A percentile compares a stretch with the other conserved stretches of the same genome.
Conservation (phyloP, 1,284 basidiomycete genomes). For the Cystobasidium sp. region DNA sequence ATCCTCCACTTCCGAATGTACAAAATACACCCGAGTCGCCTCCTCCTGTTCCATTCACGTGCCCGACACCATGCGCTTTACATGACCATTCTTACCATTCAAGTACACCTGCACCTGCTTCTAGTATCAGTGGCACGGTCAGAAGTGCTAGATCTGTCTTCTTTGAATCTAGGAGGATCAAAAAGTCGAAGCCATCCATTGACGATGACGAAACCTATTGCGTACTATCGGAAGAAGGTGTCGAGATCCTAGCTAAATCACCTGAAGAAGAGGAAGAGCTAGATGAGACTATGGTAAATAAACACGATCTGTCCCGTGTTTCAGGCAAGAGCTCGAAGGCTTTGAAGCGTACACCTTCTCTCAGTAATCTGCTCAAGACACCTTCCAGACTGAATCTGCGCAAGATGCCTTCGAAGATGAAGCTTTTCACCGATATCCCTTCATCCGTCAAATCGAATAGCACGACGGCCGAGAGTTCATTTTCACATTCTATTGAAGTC, state of each 20-base stretch:
- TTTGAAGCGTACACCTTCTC: conserved; percentile 24
- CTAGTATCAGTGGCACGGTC: conserved; percentile 14
- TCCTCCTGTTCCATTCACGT: neutral
- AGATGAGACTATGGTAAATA: neutral
- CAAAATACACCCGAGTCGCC: conserved; percentile 25
- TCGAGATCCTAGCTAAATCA: conserved; percentile 25
- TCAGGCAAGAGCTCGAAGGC: conserved; percentile 15
- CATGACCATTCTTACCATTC: conserved; percentile 19
- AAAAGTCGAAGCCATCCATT: conserved; percentile 19
- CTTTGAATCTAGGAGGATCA: conserved; percentile 19
- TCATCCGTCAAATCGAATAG: conserved; percentile 22
- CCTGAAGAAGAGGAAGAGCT: conserved; percentile 3
- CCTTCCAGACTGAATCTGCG: conserved; percentile 34
- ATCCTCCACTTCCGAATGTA: conserved; percentile 17
- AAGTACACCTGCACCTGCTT: neutral
- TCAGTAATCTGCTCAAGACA: conserved; percentile 40
- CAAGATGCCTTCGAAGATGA: conserved; percentile 35
- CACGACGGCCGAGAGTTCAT: neutral
- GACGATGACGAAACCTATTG: conserved; percentile 38
- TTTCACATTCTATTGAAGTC: neutral
- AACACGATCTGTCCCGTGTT: neutral
- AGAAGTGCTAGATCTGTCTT: conserved; percentile 16
- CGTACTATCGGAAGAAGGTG: conserved; percentile 30
- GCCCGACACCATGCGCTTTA: conserved; percentile 7
- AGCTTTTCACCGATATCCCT: conserved; percentile 14